Evolutionary conservation across 192 early-diverging fungal genomes (phyloP), one percentile per base, ranked within the genome.

Genomic region (Coemansia sp.): DNA sequence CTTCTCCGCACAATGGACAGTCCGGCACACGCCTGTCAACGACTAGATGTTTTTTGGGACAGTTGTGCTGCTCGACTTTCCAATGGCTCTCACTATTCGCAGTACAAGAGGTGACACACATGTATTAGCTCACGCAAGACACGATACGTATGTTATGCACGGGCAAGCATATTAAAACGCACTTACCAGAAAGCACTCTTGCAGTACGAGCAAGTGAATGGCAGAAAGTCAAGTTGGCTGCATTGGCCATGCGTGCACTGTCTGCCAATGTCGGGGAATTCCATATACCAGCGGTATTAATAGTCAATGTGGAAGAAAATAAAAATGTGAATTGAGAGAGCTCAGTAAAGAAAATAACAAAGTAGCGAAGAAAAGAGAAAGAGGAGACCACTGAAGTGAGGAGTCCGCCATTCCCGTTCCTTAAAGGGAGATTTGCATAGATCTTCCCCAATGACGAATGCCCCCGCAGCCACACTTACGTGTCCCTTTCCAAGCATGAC

Each of bases 1-100:
- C 89, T 60, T 88, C 79, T 19, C 84, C 66, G 72, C 94, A 96
- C 23, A 96, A 76, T 11, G 92, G 92, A 51, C 92, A 93, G 53
- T 85, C 86, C 6, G 92, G 90, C 0, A 91, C 90, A 29, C 86
- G 84, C 45, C 89, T 84, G 63, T 92, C 86, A 1, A 82, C 77
- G 5, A 77, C 70, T 1, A 87, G 85, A 57, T 89, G 85, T 19
- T 82, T 70, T n/a, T 76, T 73, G 17, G 85, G 73, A 64, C 92
- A 93, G 11, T 67, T 42, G 67, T 93, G 92, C n/a, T 73, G 72
- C n/a, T 88, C 85, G 19, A 84, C 71, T 61, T 88, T 87, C 77
- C 87, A 90, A 62, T 93, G 92, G 50, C 88, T 85, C 32, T 88
- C 85, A 61, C 91, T 91, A 85, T 21, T 19, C 39, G 17, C 25